Evolutionary conservation across 495 filamentous ascomycete genomes (phyloP), one percentile per base, ranked within the genome.

Genomic region (Amniculicola lignicola): DNA sequence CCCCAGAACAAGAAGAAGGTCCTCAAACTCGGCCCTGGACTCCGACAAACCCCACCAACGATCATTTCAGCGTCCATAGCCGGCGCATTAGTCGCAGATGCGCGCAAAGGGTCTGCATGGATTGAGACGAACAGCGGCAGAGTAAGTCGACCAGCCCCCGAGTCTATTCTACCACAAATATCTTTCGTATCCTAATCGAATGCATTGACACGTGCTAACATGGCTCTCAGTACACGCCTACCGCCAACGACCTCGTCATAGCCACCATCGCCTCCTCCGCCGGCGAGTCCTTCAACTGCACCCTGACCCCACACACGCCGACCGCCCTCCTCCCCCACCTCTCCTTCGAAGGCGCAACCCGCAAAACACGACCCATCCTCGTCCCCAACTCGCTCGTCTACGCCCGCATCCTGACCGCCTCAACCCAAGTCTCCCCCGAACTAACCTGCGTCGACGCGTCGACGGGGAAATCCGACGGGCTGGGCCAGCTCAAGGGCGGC

Each of bases 331-430:
- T 98, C 1, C 88, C 89, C 0, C 87, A 95, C 62, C 79, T 98
- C 6, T 80, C 91, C 19, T 98, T 98, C 67, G 90, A 96, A 69
- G 81, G 82, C 53, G 93, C 89, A 21, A 91, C 84, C 29, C 94
- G 89, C 69, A 98, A 97, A 69, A 94, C 89, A 2, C 81, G 90
- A 7, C 93, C 93, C 2, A 77, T 85, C 51, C 77, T 98, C 55
- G 70, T 74, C 33, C 68, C 79, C 2, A 89, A 90, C 25, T 80
- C 85, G 36, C 68, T 95, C 9, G 88, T 97, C 25, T 96, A 96
- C 70, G 91, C 90, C 11, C 84, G 93, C 28, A 75, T 93, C 25
- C 78, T 81, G 0, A 75, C 84, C 10, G 79, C 90, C 10, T 85
- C 88, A 42, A 82, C 83, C 36, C 85, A 90, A 64, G 87, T 89